Evolutionary conservation across 2,329 filamentous ascomycete species (phyloP).

Genomic region (Atkinsonella texensis): DNA sequence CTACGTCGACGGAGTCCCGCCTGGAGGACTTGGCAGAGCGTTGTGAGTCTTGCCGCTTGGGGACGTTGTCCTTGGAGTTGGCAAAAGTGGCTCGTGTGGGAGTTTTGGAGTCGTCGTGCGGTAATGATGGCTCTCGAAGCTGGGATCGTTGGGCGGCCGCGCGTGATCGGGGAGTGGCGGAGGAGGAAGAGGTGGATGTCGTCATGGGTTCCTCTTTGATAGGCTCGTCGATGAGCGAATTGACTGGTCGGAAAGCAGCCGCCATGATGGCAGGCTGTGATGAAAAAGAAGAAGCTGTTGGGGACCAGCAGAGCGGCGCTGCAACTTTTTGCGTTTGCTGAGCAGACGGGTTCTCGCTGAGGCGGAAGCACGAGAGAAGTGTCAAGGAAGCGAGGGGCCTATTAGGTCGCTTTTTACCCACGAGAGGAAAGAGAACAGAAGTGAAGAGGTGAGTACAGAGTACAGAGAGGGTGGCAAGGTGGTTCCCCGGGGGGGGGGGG

Average conservation of each 20-base stretch:
- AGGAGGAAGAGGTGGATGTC: constrained; percentile 17
- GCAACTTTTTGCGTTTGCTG: background rate
- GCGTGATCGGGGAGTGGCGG: constrained; percentile 21
- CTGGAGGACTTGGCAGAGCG: constrained; percentile 44
- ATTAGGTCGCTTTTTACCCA: background rate
- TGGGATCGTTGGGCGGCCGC: constrained; percentile 21
- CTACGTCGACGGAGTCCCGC: constrained; percentile 53
- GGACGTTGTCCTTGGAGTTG: constrained; percentile 27
- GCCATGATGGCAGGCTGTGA: constrained; percentile 25
- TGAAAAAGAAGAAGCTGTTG: background rate
- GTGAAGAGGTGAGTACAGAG: constrained; percentile 8
- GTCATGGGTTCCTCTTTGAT: constrained; percentile 25
- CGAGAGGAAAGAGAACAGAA: constrained; percentile 5
- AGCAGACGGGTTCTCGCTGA: background rate
- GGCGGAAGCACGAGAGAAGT: background rate
- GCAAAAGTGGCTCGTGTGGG: constrained; percentile 49
- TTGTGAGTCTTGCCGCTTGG: constrained; percentile 40
- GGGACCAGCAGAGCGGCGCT: background rate
- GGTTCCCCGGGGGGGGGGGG: constrained; percentile 1
- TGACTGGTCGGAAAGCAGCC: constrained; percentile 36
- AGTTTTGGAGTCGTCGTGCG: constrained; percentile 39
- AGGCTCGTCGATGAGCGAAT: constrained; percentile 24
- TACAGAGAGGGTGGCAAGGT: background rate
- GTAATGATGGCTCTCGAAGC: constrained; percentile 13
- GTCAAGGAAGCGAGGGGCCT: background rate